A percentile compares a stretch with the other conserved stretches of the same genome.
Evolutionary conservation across 345 rosid species (phyloP).

Genomic region (Brassica carinata): DNA sequence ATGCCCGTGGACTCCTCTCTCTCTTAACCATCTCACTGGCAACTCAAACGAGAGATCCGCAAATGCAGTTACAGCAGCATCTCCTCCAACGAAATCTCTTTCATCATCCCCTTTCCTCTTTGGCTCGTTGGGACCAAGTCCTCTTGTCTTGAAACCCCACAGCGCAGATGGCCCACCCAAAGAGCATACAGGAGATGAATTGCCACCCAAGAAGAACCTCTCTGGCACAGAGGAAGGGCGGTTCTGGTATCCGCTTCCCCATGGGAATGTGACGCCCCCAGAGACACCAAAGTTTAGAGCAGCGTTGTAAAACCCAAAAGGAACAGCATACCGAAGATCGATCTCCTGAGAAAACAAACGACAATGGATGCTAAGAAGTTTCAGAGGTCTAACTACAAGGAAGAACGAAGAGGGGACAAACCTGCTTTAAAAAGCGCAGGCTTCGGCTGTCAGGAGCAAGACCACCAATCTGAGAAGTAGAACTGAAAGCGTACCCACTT

Average conservation of each 20-base stretch:
- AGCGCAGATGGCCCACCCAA: constrained; percentile 83
- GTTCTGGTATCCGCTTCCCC: constrained; percentile 67
- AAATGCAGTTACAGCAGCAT: constrained; percentile 79
- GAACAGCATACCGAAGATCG: constrained; percentile 83
- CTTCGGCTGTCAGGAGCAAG: constrained; percentile 88
- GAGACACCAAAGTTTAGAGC: constrained; percentile 82
- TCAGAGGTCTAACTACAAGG: background rate
- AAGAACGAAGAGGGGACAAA: background rate
- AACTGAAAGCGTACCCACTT: constrained; percentile 74
- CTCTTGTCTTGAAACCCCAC: constrained; percentile 84
- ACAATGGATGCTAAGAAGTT: background rate
- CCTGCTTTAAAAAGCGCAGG: constrained; percentile 76
- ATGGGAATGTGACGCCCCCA: constrained; percentile 71
- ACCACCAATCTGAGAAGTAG: constrained; percentile 80
- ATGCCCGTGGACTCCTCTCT: constrained; percentile 92
- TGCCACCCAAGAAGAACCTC: constrained; percentile 92
- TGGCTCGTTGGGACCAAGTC: constrained; percentile 81
- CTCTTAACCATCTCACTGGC: constrained; percentile 77
- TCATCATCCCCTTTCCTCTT: constrained; percentile 56
- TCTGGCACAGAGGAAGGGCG: constrained; percentile 72
- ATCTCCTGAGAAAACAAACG: constrained; percentile 48
- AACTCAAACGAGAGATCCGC: constrained; percentile 93
- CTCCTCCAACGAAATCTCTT: constrained; percentile 90
- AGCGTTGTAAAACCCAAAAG: constrained; percentile 72
- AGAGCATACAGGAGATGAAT: constrained; percentile 72